Percentiles rank a stretch among this genome's conserved stretches.
These are phyloP conservation scores for Blastobotrys indianensis DNA, from an alignment of 1,139 yeast genomes.

Conservation along the genomic window DNA sequence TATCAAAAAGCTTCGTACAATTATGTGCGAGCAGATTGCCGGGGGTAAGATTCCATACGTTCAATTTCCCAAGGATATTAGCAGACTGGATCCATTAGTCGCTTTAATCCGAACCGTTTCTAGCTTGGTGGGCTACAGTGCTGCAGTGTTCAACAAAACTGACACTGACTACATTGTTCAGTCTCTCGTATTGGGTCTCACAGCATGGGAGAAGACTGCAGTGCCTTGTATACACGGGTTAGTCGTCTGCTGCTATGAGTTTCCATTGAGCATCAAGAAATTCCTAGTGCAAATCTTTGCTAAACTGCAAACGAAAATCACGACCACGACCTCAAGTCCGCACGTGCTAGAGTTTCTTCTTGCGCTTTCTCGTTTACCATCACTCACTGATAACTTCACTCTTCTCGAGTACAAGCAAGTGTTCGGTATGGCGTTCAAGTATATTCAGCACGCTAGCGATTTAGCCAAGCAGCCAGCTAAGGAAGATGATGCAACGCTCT, in stretches of 20 bases:
- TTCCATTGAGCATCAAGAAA: constrained; percentile 68
- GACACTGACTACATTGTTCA: constrained; percentile 68
- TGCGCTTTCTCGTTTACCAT: constrained; percentile 60
- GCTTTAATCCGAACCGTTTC: constrained; percentile 62
- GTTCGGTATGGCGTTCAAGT: constrained; percentile 77
- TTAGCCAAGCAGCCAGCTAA: constrained; percentile 25
- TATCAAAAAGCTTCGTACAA: constrained; percentile 42
- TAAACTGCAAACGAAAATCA: constrained; percentile 65
- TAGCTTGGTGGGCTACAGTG: constrained; percentile 61
- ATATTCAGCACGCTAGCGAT: constrained; percentile 66
- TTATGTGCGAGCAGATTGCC: constrained; percentile 58
- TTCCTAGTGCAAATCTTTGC: constrained; percentile 60
- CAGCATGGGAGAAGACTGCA: constrained; percentile 75
- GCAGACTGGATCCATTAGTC: constrained; percentile 61
- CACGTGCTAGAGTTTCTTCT: constrained; percentile 72
- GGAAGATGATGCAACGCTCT: constrained; percentile 12
- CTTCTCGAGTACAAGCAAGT: constrained; percentile 73
- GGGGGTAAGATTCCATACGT: constrained; percentile 37
- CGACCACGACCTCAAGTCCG: constrained; percentile 62
- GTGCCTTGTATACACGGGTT: constrained; percentile 67
- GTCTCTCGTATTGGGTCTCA: constrained; percentile 57
- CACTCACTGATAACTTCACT: constrained; percentile 64
- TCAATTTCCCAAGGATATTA: constrained; percentile 41
- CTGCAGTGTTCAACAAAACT: constrained; percentile 44
- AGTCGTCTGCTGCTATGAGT: constrained; percentile 73